phyloP scores from a whole-genome alignment of 305 asterid genomes.

The Fraxinus sp. region DNA sequence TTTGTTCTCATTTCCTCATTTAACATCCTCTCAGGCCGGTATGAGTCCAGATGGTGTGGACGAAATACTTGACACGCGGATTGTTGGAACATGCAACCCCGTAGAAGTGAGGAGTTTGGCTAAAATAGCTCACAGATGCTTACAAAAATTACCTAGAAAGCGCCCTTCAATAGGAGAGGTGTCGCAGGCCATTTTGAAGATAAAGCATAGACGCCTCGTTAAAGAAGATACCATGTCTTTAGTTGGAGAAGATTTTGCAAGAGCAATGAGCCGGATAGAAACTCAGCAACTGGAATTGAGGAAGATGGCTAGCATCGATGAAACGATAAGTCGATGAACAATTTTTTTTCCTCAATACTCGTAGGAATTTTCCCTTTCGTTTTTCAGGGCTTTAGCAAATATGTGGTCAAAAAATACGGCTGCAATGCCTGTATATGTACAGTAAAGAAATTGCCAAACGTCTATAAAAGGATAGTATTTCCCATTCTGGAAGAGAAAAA shows the following conservation, averaged over 20 bases:
- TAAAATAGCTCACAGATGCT: constrained; percentile 67
- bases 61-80: constrained; percentile 77
- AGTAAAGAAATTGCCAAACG: neutral
- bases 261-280: constrained; percentile 65
- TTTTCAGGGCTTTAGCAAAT: neutral
- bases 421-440: neutral
- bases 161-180: constrained; percentile 87
- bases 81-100: constrained; percentile 59
- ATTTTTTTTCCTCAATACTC: neutral
- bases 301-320: constrained; percentile 53
- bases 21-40: constrained; percentile 51
- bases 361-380: neutral
- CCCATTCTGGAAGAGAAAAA: neutral
- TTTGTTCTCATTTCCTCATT: neutral
- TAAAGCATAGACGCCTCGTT: constrained; percentile 55
- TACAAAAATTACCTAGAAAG: constrained; percentile 60
- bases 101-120: constrained; percentile 76
- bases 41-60: constrained; percentile 93
- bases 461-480: neutral
- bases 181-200: constrained; percentile 71
- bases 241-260: constrained; percentile 52
- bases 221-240: constrained; percentile 74
- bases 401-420: neutral
- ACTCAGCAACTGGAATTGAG: constrained; percentile 65
- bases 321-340: constrained; percentile 31